Base-by-base conservation (phyloP, 805 yeast genomes). In the Monosporozyma solicola region DNA sequence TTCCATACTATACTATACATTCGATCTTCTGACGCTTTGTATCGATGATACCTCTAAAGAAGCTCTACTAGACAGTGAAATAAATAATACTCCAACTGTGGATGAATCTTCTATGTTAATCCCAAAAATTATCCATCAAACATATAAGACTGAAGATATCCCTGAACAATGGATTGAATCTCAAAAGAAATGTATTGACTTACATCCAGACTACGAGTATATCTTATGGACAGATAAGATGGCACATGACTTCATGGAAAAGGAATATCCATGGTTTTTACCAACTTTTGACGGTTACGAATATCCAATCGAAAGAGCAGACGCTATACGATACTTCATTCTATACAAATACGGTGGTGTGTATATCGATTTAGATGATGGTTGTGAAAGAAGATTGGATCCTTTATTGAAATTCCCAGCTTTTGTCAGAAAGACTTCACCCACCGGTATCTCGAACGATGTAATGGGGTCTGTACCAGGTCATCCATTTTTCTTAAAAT, bases 51-150 rank as follows among this genome's bases (percentile, higher is more conserved):
- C 88, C 0, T 74, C 74, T 60, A 70, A 75, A n/a, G 86, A 84
- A 61, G 85, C 85, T 0, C 71, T 87, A 8, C 20, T 39, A 16
- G 24, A 20, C 11, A 16, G 25, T 20, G 43, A 39, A 9, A 20
- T 41, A 20, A 41, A 41, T 41, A 41, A 41, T 22, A 41, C 24
- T 13, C 24, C 24, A 20, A 41, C 24, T 22, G 13, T 32, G 2
- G 32, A 47, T 9, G 11, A 29, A 29, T 35, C 39, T 15, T 13
- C 39, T 13, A 47, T 47, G 7, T 15, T 84, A 41, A 87, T 90
- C 47, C 97, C 97, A 41, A 86, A 85, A 62, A 89, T 89, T 65
- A 88, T 90, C 51, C 97, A 90, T 66, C 97, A 90, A 69, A 90
- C 97, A 13, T 90, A 90, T 68, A 89, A 87, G 64, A 85, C 87